Evolutionary conservation across 2,329 filamentous ascomycete species (phyloP).

Genomic region (Phoma sp.): DNA sequence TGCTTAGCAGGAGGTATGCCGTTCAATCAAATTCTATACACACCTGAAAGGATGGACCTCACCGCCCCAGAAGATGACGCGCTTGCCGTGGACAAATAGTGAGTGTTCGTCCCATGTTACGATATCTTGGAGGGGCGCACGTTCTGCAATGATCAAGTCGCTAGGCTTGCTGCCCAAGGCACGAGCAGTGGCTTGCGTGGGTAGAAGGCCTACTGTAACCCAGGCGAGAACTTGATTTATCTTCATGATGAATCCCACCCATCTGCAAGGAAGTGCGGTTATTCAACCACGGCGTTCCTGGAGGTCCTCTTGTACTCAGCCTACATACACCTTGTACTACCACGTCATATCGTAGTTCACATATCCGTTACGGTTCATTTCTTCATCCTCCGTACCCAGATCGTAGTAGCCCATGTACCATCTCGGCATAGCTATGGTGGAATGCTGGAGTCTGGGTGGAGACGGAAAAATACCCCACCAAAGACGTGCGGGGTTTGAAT

Average conservation of each 20-base stretch:
- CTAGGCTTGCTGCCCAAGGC: constrained; percentile 57
- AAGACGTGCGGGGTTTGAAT: constrained; percentile 20
- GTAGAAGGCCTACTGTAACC: constrained; percentile 5
- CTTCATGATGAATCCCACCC: constrained; percentile 4
- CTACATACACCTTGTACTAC: background rate
- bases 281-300: background rate
- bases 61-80: constrained; percentile 72
- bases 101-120: constrained; percentile 76
- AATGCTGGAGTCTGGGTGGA: background rate
- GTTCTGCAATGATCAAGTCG: constrained; percentile 54
- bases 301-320: background rate
- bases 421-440: background rate
- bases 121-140: constrained; percentile 60
- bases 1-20: background rate
- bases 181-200: constrained; percentile 37
- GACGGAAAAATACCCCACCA: constrained; percentile 22
- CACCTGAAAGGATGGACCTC: constrained; percentile 72
- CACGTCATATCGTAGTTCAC: background rate
- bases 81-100: constrained; percentile 70
- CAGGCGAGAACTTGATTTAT: background rate
- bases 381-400: constrained; percentile 3
- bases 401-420: background rate
- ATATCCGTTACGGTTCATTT: constrained; percentile 3
- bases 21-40: background rate
- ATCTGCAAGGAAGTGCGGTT: too few species aligned